Evolutionary conservation across 2,329 filamentous ascomycete genomes (phyloP), one percentile per base, ranked within the genome.

Genomic region (Rosellinia necatrix): DNA sequence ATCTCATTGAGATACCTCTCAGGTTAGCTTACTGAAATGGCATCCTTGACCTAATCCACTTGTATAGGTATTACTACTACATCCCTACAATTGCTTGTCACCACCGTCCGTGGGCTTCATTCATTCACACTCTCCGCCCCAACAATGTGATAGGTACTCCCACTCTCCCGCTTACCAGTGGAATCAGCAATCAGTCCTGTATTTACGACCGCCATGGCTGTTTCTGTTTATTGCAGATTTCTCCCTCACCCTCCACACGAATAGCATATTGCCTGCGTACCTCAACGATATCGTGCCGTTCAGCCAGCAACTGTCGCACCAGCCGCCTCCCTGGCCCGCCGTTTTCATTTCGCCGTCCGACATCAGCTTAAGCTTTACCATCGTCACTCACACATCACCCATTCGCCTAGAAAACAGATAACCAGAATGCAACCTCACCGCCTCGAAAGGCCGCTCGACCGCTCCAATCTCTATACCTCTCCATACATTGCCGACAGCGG

Each of bases 381-480:
- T 51, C 40, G 49, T 56, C 48, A 49, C 43, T 17, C 42, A 12
- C 29, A 21, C 48, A 19, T 34, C 30, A 19, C 53, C 32, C 21
- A 34, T 30, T 49, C 35, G 22, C 44, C 27, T 27, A 51, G 30
- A 19, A 15, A 9, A 13, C 27, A 42, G 48, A 49, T 47, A 48
- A 53, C 43, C 71, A 74, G 64, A 63, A 77, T 77, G 75, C 73
- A 66, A 68, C 68, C 70, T 57, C 68, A 73, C 60, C 66, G 64
- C 61, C 54, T 67, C 38, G 56, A 66, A 22, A 68, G 64, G 60
- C 68, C 66, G 51, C 58, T 67, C 64, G 66, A 71, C 56, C 63
- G 60, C 59, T 65, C 65, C 53, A 53, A 63, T 22, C 50, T 63
- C 67, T 52, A 47, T 34, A 25, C 61, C 64, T 27, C 63, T 62